phyloP scores from a whole-genome alignment of 2,329 filamentous ascomycete species.

The Trichoderma cornu-damae region DNA sequence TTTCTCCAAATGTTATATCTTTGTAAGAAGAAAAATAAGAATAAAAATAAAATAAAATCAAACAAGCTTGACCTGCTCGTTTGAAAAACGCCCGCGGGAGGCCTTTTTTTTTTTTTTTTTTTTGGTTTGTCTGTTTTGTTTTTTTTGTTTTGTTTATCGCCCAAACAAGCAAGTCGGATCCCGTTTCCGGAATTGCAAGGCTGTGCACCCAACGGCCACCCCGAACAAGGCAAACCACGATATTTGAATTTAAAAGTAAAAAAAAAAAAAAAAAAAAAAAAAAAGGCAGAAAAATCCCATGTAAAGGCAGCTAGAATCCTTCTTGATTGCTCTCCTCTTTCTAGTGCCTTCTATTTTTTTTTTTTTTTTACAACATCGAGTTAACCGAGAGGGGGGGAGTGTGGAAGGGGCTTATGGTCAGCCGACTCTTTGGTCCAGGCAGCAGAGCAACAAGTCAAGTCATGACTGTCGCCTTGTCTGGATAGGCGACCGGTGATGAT shows the following conservation, averaged over 20 bases:
- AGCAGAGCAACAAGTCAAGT: slow-evolving; percentile 7
- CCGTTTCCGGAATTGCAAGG: not conserved
- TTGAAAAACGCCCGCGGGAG: not conserved
- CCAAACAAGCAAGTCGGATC: not conserved
- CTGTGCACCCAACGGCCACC: not conserved
- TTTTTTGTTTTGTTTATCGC: not conserved
- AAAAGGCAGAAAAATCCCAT: not conserved
- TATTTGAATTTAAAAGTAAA: not conserved
- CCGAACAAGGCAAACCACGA: not conserved
- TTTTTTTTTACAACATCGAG: not conserved
- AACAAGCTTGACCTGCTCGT: not conserved
- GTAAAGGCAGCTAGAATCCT: no score
- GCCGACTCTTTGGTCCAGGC: slow-evolving; percentile 8
- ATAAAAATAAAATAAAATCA: not conserved
- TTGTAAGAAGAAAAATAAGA: no score
- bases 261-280: not conserved
- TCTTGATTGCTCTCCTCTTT: no score
- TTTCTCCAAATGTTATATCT: no score
- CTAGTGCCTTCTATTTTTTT: not conserved
- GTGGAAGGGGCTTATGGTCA: not conserved
- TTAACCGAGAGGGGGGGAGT: not conserved
- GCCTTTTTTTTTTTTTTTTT: not conserved
- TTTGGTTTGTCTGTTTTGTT: no score
- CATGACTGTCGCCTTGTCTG: not conserved
- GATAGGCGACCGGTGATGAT: not conserved